A percentile compares a stretch with the other conserved stretches of the same genome.
Evolutionary conservation across 2,329 filamentous ascomycete species (phyloP).

Genomic region (Colletotrichum tanaceti): DNA sequence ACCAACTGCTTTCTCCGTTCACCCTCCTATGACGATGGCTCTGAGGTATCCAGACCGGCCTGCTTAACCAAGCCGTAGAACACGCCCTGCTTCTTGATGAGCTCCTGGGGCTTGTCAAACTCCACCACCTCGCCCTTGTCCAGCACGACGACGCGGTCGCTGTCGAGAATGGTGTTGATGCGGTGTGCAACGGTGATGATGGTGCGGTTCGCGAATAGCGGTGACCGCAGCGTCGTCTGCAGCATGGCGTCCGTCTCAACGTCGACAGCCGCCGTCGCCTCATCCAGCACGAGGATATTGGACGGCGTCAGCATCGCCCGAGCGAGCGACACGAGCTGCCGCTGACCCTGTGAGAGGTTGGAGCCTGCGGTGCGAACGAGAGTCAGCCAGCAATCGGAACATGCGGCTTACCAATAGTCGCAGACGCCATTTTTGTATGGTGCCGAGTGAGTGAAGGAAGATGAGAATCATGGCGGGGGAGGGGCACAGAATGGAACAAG

Average conservation of each 20-base stretch:
- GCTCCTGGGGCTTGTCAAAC: slow-evolving; percentile 85
- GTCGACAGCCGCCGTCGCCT: slow-evolving; percentile 86
- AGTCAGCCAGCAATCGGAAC: slow-evolving; percentile 42
- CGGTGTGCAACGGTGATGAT: slow-evolving; percentile 99
- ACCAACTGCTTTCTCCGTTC: slow-evolving; percentile 5
- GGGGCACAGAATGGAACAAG: slow-evolving; percentile 39
- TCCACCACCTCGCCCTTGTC: slow-evolving; percentile 91
- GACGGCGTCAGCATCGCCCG: slow-evolving; percentile 93
- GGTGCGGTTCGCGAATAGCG: slow-evolving; percentile 86
- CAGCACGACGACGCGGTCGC: slow-evolving; percentile 91
- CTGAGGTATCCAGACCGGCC: slow-evolving; percentile 74
- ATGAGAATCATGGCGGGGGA: background rate
- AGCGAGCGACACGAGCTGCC: slow-evolving; percentile 92
- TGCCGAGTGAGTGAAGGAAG: background rate
- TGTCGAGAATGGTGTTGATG: slow-evolving; percentile 94
- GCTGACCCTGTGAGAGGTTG: slow-evolving; percentile 94
- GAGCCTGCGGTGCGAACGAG: slow-evolving; percentile 69
- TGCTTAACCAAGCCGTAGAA: slow-evolving; percentile 95
- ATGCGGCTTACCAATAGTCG: slow-evolving; percentile 28
- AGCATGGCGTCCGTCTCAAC: slow-evolving; percentile 76
- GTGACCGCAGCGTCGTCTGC: slow-evolving; percentile 71
- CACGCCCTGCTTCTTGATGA: slow-evolving; percentile 79
- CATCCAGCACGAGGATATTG: slow-evolving; percentile 96
- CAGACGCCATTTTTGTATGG: background rate
- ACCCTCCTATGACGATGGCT: slow-evolving; percentile 45